Percentiles rank a stretch among this genome's conserved stretches.
Conservation (phyloP, 129 eudicot genomes). For the Solidago caesia region DNA sequence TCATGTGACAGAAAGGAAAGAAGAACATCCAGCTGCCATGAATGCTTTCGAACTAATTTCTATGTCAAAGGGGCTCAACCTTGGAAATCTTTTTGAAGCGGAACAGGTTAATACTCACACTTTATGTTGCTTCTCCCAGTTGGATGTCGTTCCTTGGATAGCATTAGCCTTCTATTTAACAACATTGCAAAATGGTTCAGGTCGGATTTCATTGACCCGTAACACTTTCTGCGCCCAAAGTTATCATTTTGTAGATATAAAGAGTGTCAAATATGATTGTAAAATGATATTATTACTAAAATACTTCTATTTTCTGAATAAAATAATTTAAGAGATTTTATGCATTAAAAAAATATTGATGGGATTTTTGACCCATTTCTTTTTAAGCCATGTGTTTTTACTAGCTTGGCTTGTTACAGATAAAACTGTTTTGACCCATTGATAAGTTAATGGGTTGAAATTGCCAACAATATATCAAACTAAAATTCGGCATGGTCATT, state of each 20-base stretch:
- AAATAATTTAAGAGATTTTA: too few species aligned
- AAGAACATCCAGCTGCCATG: constrained; percentile 89
- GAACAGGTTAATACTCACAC: constrained; percentile 55
- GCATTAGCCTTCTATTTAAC: background rate
- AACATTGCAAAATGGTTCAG: background rate
- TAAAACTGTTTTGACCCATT: too few species aligned
- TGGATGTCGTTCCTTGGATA: background rate
- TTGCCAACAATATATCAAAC: too few species aligned
- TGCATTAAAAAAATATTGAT: too few species aligned
- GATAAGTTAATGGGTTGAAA: too few species aligned
- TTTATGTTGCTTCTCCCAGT: background rate
- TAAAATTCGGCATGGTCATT: background rate
- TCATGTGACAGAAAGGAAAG: constrained; percentile 83
- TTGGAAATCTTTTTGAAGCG: constrained; percentile 75
- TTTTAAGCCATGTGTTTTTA: too few species aligned
- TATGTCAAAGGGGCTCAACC: constrained; percentile 93
- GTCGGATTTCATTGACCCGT: too few species aligned
- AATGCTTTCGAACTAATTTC: constrained; percentile 96
- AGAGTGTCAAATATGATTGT: background rate
- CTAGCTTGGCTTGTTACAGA: too few species aligned
- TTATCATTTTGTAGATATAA: too few species aligned
- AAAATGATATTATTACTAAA: background rate
- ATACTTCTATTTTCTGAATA: background rate
- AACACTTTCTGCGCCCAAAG: too few species aligned
- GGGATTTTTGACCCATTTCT: too few species aligned